phyloP scores from a whole-genome alignment of 148 eudicot genomes.

The Dianthus caryophyllus region DNA sequence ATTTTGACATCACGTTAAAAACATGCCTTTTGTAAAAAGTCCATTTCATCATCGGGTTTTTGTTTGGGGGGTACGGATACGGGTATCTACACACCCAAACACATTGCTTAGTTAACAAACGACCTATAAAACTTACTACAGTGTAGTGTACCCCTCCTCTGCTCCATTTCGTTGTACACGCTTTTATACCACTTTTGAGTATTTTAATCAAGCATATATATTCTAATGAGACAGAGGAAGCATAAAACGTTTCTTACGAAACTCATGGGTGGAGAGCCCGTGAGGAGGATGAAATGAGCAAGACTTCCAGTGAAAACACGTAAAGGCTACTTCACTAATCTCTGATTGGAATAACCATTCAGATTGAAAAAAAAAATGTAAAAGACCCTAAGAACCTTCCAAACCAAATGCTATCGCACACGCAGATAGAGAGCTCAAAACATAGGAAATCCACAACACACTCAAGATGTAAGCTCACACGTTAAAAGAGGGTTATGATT shows the following conservation, averaged over 20 bases:
- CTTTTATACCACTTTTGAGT: too few species aligned
- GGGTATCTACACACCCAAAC: too few species aligned
- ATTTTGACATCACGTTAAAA: too few species aligned
- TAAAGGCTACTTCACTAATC: not conserved
- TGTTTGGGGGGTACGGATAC: too few species aligned
- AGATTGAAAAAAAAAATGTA: not conserved
- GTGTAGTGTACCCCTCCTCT: too few species aligned
- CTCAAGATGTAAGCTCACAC: not conserved
- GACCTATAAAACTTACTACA: not conserved
- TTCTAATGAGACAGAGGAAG: too few species aligned
- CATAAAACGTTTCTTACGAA: not conserved
- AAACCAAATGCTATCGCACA: not conserved
- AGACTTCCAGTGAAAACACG: not conserved
- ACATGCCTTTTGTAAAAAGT: too few species aligned
- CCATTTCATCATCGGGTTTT: too few species aligned
- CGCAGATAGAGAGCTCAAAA: not conserved
- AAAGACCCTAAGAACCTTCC: not conserved
- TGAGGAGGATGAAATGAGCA: not conserved
- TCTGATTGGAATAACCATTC: not conserved
- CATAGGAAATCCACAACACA: not conserved
- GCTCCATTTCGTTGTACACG: too few species aligned
- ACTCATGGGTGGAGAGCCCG: not conserved
- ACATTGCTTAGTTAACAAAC: too few species aligned
- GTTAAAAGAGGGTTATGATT: not conserved
- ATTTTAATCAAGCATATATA: too few species aligned